Evolutionary conservation across 805 yeast genomes (phyloP), one percentile per base, ranked within the genome.

Genomic region (Ogataea nitratoaversa): DNA sequence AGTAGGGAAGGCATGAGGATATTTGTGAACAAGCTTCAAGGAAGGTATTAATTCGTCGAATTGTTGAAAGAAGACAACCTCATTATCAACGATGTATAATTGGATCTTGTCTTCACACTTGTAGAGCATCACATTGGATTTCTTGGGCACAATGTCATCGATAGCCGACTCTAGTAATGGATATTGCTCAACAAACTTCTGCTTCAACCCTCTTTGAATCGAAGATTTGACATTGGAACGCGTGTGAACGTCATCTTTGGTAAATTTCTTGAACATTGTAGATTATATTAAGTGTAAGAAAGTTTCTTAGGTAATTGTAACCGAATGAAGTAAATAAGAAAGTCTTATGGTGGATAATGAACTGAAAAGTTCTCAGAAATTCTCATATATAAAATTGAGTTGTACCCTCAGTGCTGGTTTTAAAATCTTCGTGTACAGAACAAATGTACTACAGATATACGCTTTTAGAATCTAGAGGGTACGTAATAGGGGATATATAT

Each of bases 201-300:
- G 50, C 58, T 86, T 86, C 50, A 91, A 70, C n/a, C 84, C 83
- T 62, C 97, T 77, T 62, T 89, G 96, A n/a, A 84, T 90, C 2
- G 97, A 90, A 0, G 96, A 85, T 63, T 90, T 90, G 62, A 90
- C 82, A 57, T 91, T 91, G 12, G 96, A 81, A 49, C 93, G 82
- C 8, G 96, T 83, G 53, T 88, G 95, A 39, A 89, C 76, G 57
- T 90, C 96, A 31, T 88, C 96, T 49, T 78, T 82, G 23, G 87
- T 74, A 67, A 89, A 88, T 59, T 63, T 63, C 43, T 55, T 62
- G 38, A 63, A 63, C 67, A 63, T 63, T 13, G 11, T 27, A n/a
- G 20, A 19, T 12, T 34, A 14, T n/a, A n/a, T n/a, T n/a, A n/a
- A n/a, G n/a, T n/a, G n/a, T n/a, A n/a, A n/a, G n/a, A n/a, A n/a